Conservation (phyloP, 1,284 basidiomycete genomes). For the Cutaneotrichosporon mucoides region DNA sequence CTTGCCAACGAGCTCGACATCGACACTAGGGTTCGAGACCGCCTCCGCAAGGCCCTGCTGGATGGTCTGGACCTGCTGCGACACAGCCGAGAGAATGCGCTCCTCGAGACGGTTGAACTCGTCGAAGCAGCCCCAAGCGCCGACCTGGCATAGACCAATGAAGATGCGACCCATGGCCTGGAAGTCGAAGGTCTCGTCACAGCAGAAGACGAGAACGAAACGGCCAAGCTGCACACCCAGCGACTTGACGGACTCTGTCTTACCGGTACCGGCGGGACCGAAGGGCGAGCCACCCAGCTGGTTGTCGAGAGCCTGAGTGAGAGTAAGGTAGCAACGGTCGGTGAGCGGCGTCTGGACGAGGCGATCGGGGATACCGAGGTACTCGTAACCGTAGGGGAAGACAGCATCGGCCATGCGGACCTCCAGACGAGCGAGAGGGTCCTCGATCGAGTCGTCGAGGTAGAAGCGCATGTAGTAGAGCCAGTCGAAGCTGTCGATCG, state of each 20-base stretch:
- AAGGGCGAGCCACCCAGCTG: slow-evolving; percentile 97
- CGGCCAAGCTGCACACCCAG: slow-evolving; percentile 95
- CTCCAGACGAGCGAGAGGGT: slow-evolving; percentile 72
- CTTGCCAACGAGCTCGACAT: slow-evolving; percentile 96
- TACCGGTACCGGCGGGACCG: slow-evolving; percentile 97
- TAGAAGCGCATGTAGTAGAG: slow-evolving; percentile 99
- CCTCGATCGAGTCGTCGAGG: slow-evolving; percentile 64
- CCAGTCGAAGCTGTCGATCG: slow-evolving; percentile 80
- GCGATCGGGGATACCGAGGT: slow-evolving; percentile 92
- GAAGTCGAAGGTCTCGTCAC: slow-evolving; percentile 99
- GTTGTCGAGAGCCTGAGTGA: slow-evolving; percentile 92
- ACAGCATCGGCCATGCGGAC: slow-evolving; percentile 86
- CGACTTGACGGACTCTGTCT: slow-evolving; percentile 99
- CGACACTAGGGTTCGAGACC: slow-evolving; percentile 73
- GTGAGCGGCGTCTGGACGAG: slow-evolving; percentile 98
- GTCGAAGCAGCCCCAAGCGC: slow-evolving; percentile 98
- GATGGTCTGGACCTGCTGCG: slow-evolving; percentile 97
- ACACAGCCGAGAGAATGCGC: slow-evolving; percentile 94
- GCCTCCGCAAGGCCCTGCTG: slow-evolving; percentile 86
- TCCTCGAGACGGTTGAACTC: slow-evolving; percentile 98
- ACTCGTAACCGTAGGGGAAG: slow-evolving; percentile 99
- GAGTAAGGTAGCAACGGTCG: slow-evolving; percentile 92
- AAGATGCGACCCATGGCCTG: slow-evolving; percentile 99
- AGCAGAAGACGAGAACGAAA: slow-evolving; percentile 98
- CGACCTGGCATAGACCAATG: slow-evolving; percentile 96